Percentiles rank a stretch among this genome's conserved stretches.
Conservation (phyloP, 2,329 filamentous ascomycete genomes). For the Akanthomyces muscarius region DNA sequence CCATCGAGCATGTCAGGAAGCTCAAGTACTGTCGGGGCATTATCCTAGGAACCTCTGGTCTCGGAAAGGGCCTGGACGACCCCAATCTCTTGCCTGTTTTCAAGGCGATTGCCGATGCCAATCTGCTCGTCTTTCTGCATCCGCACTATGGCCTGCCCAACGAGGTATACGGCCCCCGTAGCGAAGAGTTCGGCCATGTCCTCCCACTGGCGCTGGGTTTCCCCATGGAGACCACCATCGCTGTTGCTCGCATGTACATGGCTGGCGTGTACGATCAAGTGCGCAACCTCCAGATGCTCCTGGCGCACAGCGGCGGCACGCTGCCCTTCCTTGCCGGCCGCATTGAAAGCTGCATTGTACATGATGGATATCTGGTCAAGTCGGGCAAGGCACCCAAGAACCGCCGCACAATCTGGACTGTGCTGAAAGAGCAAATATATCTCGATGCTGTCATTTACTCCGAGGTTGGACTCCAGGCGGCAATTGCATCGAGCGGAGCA, state of each 20-base stretch:
- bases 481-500: constrained; percentile 61
- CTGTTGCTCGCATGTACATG: constrained; percentile 82
- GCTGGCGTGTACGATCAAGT: constrained; percentile 79
- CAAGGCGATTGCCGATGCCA: constrained; percentile 59
- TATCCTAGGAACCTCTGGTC: constrained; percentile 79
- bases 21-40: constrained; percentile 75
- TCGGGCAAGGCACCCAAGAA: constrained; percentile 51
- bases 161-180: constrained; percentile 72
- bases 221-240: constrained; percentile 89
- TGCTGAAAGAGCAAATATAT: constrained; percentile 69
- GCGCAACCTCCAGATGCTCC: constrained; percentile 63
- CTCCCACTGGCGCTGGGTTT: constrained; percentile 82
- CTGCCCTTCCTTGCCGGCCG: constrained; percentile 83
- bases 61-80: constrained; percentile 80
- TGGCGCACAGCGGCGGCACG: constrained; percentile 86
- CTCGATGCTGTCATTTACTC: constrained; percentile 85
- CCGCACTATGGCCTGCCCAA: constrained; percentile 86
- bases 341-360: constrained; percentile 81
- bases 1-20: constrained; percentile 58
- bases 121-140: constrained; percentile 75
- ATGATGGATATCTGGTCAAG: constrained; percentile 71
- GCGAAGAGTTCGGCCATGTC: constrained; percentile 77
- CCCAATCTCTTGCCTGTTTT: constrained; percentile 67
- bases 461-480: constrained; percentile 66
- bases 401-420: constrained; percentile 53